Conservation (phyloP, 2,329 filamentous ascomycete species). For the Colletotrichum graminicola region DNA sequence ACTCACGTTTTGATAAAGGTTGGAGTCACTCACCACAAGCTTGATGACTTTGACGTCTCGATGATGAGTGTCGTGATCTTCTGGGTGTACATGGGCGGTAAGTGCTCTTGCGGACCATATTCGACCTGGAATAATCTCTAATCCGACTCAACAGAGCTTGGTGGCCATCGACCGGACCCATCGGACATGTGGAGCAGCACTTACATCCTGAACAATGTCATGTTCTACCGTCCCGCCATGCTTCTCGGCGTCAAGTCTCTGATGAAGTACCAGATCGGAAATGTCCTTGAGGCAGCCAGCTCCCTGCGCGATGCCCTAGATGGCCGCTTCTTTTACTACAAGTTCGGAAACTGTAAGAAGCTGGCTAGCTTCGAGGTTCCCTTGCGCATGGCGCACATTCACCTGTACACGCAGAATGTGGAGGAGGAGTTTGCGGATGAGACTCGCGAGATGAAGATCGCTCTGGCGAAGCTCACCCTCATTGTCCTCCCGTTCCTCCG, state of each 20-base stretch:
- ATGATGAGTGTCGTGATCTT: slow-evolving; percentile 45
- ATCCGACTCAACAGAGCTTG: slow-evolving; percentile 1
- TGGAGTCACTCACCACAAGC: slow-evolving; percentile 43
- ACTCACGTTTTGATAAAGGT: slow-evolving; percentile 44
- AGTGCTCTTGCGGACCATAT: slow-evolving; percentile 20
- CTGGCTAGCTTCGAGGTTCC: slow-evolving; percentile 31
- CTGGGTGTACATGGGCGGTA: slow-evolving; percentile 54
- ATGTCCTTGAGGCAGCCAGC: slow-evolving; percentile 10
- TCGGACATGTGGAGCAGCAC: slow-evolving; percentile 45
- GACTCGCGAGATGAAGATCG: slow-evolving; percentile 32
- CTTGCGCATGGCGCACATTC: slow-evolving; percentile 29
- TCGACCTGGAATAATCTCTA: background rate
- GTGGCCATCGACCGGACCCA: slow-evolving; percentile 22
- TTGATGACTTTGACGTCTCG: background rate
- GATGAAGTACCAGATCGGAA: slow-evolving; percentile 23
- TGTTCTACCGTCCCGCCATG: slow-evolving; percentile 50
- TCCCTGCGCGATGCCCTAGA: slow-evolving; percentile 4
- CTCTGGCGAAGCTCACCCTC: slow-evolving; percentile 25
- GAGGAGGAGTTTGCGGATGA: slow-evolving; percentile 26
- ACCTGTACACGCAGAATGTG: slow-evolving; percentile 31
- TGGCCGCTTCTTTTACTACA: slow-evolving; percentile 33
- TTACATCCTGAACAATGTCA: slow-evolving; percentile 50
- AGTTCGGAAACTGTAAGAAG: slow-evolving; percentile 16
- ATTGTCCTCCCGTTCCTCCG: slow-evolving; percentile 32
- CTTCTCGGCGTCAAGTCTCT: slow-evolving; percentile 48